Percentiles rank a stretch among this genome's conserved stretches.
These are phyloP conservation scores for Diaporthe vaccinii DNA, from an alignment of 2,329 filamentous ascomycete species.

Conservation along the genomic window DNA sequence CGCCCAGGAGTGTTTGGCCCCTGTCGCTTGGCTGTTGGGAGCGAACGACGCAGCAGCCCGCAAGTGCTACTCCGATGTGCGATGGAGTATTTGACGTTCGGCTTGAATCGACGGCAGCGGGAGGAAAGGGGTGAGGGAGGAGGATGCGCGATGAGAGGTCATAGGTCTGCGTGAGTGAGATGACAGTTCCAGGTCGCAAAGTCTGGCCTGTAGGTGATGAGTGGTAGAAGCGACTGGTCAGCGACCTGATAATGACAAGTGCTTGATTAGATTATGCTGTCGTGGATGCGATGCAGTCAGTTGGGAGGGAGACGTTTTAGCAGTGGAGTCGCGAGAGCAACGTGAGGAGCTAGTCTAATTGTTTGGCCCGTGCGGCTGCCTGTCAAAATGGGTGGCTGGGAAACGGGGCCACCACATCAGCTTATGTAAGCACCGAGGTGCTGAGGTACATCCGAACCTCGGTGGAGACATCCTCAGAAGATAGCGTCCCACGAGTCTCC, in stretches of 20 bases:
- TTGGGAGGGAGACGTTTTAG: background rate
- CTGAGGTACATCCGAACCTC: background rate
- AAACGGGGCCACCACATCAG: background rate
- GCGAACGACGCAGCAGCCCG: background rate
- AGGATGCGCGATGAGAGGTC: background rate
- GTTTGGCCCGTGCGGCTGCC: slow-evolving; percentile 11
- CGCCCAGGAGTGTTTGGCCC: background rate
- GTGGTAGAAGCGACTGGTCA: background rate
- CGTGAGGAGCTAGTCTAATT: background rate
- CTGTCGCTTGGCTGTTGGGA: slow-evolving; percentile 17
- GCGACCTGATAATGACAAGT: slow-evolving; percentile 19
- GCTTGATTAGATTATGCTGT: slow-evolving; percentile 1
- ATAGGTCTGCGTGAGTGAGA: background rate
- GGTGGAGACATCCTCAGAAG: background rate
- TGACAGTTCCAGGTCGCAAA: background rate
- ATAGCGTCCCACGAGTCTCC: background rate
- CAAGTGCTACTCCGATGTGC: slow-evolving; percentile 22
- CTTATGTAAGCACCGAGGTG: background rate
- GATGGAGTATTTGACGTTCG: slow-evolving; percentile 19
- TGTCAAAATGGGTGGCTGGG: slow-evolving; percentile 16
- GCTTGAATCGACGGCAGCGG: background rate
- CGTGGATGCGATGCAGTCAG: slow-evolving; percentile 13
- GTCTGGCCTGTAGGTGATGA: background rate
- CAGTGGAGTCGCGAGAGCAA: slow-evolving; percentile 7
- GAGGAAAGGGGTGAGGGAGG: background rate